Percentiles rank a stretch among this genome's conserved stretches.
Evolutionary conservation across 2,329 filamentous ascomycete species (phyloP).

Genomic region (Hypoxylon sp.): DNA sequence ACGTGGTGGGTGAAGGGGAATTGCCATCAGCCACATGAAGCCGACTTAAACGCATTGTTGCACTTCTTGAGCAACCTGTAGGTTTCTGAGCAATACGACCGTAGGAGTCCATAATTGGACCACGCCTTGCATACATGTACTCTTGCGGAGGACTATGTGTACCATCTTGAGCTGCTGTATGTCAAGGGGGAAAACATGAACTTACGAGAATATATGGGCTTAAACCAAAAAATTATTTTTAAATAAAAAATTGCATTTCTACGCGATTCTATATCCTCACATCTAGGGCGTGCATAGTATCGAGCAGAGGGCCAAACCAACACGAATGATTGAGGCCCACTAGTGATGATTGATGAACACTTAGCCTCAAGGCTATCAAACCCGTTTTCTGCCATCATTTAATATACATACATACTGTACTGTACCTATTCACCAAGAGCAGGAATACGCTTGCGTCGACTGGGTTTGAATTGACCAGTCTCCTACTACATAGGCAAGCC

Average conservation of each 20-base stretch:
- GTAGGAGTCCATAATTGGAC: slow-evolving; percentile 17
- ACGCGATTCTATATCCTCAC: slow-evolving; percentile 5
- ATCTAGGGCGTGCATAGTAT: slow-evolving; percentile 13
- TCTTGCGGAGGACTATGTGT: slow-evolving; percentile 5
- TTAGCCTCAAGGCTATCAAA: slow-evolving; percentile 16
- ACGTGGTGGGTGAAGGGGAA: slow-evolving; percentile 10
- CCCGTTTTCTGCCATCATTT: no score
- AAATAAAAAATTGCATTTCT: no score
- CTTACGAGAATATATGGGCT: slow-evolving; percentile 9
- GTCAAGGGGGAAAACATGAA: slow-evolving; percentile 13
- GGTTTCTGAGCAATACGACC: no score
- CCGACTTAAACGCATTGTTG: no score
- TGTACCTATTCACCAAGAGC: no score
- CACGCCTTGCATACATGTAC: slow-evolving; percentile 21
- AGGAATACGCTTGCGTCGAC: no score
- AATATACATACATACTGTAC: background rate
- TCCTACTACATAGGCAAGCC: slow-evolving; percentile 10
- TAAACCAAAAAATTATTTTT: no score
- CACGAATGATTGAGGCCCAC: slow-evolving; percentile 13
- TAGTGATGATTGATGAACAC: slow-evolving; percentile 15
- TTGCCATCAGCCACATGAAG: slow-evolving; percentile 11
- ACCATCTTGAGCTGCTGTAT: slow-evolving; percentile 19
- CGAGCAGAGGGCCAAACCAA: background rate
- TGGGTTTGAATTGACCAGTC: no score
- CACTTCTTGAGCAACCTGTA: no score